Conservation (phyloP, 2,329 filamentous ascomycete genomes). For the Samsoniella hepiali region DNA sequence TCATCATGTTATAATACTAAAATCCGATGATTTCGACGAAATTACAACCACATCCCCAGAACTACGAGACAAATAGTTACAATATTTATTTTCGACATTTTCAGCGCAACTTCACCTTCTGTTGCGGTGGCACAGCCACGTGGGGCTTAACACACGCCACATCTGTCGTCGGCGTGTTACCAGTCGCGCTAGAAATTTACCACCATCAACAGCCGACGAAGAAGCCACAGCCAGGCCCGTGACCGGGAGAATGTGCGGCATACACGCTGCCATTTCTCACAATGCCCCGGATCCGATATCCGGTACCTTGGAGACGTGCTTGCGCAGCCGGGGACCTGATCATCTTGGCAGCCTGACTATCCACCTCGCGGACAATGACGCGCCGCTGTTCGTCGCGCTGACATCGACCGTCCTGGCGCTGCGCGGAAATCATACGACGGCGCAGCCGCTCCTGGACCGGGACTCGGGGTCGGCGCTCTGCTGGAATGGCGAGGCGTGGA, state of each 20-base stretch:
- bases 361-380: slow-evolving; percentile 27
- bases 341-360: slow-evolving; percentile 46
- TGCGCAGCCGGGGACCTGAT: slow-evolving; percentile 59
- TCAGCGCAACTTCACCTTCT: too few species aligned
- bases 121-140: background rate
- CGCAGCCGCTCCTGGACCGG: slow-evolving; percentile 67
- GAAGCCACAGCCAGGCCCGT: background rate
- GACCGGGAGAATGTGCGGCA: slow-evolving; percentile 54
- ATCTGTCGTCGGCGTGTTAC: background rate
- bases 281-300: slow-evolving; percentile 25
- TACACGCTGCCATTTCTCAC: slow-evolving; percentile 50
- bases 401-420: slow-evolving; percentile 86
- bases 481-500: slow-evolving; percentile 99
- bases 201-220: background rate
- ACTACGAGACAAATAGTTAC: too few species aligned
- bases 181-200: slow-evolving; percentile 6
- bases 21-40: too few species aligned
- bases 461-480: slow-evolving; percentile 66
- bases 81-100: too few species aligned
- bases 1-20: too few species aligned
- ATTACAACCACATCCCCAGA: too few species aligned
- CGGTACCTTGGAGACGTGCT: slow-evolving; percentile 40
- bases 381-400: slow-evolving; percentile 54
- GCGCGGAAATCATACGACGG: slow-evolving; percentile 67
- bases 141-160: slow-evolving; percentile 2